Evolutionary conservation across 208 protist species (phyloP).

Genomic region (Trypanosoma platydactyli): DNA sequence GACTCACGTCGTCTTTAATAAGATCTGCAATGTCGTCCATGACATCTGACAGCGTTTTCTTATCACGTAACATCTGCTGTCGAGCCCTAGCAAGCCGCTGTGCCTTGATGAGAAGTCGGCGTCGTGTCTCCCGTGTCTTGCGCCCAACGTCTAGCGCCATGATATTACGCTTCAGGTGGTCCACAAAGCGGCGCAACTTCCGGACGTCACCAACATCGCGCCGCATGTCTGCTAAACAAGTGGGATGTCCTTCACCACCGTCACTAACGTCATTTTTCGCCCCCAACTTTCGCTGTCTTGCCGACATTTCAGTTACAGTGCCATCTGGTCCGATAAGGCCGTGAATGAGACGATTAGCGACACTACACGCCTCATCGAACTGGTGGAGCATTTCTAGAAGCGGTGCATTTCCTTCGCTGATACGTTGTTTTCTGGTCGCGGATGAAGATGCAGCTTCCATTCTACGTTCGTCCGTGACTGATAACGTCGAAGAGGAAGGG

Average conservation of each 20-base stretch:
- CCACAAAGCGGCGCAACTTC: constrained; percentile 59
- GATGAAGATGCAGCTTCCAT: background rate
- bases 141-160: constrained; percentile 48
- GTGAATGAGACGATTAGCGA: constrained; percentile 34
- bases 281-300: background rate
- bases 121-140: constrained; percentile 32
- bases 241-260: constrained; percentile 1
- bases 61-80: constrained; percentile 27
- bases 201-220: constrained; percentile 56
- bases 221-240: constrained; percentile 21
- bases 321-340: constrained; percentile 13
- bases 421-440: background rate
- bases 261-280: background rate
- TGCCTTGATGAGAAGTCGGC: constrained; percentile 47
- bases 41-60: constrained; percentile 36
- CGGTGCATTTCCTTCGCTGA: constrained; percentile 6
- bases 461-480: background rate
- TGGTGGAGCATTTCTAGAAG: constrained; percentile 32
- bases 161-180: constrained; percentile 51
- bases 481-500: background rate
- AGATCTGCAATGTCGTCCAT: constrained; percentile 44
- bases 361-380: constrained; percentile 48
- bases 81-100: constrained; percentile 43
- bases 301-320: background rate
- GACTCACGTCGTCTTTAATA: constrained; percentile 7